Evolutionary conservation across 164 flowering plant species (phyloP).

Genomic region (Chloranthus sessilifolius): DNA sequence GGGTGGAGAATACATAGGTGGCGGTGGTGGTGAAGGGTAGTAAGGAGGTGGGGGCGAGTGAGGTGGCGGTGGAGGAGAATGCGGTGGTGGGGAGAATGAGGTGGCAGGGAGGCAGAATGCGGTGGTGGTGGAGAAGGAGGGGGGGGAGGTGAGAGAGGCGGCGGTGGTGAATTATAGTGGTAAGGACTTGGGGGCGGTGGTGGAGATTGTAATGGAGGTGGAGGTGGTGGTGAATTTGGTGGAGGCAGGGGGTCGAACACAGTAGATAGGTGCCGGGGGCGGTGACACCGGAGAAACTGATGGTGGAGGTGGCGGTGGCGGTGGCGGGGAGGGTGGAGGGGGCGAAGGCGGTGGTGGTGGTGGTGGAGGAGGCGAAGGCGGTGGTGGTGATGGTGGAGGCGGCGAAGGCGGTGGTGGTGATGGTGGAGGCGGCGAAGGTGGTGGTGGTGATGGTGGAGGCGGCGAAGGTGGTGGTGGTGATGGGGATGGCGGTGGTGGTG

Average conservation of each 20-base stretch:
- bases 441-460: slow-evolving; percentile 28
- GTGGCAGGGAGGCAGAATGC: slow-evolving; percentile 24
- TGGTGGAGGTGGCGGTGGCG: slow-evolving; percentile 27
- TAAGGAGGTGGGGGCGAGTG: slow-evolving; percentile 24
- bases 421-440: slow-evolving; percentile 21
- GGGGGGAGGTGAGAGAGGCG: slow-evolving; percentile 20
- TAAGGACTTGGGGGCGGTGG: slow-evolving; percentile 16
- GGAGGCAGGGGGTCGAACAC: slow-evolving; percentile 18
- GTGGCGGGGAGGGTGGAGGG: slow-evolving; percentile 19
- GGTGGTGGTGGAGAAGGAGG: slow-evolving; percentile 22
- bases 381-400: slow-evolving; percentile 22
- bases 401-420: slow-evolving; percentile 31
- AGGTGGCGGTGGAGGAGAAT: slow-evolving; percentile 19
- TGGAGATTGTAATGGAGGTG: slow-evolving; percentile 21
- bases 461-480: slow-evolving; percentile 38
- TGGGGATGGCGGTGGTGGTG: slow-evolving; percentile 19
- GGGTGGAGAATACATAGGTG: slow-evolving; percentile 18
- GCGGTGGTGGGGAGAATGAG: slow-evolving; percentile 13
- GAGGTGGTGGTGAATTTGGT: slow-evolving; percentile 24
- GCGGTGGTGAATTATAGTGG: slow-evolving; percentile 13
- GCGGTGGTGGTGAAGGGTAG: slow-evolving; percentile 12
- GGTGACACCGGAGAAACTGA: slow-evolving; percentile 23
- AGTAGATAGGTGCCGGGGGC: slow-evolving; percentile 17
- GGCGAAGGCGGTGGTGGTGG: slow-evolving; percentile 14
- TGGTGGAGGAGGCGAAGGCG: slow-evolving; percentile 26